phyloP scores from a whole-genome alignment of 306 rosid genomes.

The Begonia fuchsioides region DNA sequence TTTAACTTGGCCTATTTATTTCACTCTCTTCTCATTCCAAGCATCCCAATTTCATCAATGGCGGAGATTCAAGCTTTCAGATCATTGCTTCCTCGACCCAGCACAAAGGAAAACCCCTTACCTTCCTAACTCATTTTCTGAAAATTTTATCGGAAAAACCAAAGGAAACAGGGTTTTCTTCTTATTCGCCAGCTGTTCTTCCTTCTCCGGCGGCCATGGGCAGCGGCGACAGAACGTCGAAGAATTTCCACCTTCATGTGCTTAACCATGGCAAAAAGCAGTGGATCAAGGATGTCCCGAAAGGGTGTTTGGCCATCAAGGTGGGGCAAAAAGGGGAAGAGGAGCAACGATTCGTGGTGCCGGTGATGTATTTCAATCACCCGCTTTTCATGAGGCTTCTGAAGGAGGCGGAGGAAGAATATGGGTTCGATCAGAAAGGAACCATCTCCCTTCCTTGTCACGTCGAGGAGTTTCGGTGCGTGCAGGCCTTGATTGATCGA shows the following conservation, averaged over 20 bases:
- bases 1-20: too few relatives aligned
- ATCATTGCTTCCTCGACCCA: too few relatives aligned
- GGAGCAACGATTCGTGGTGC: constrained; percentile 66
- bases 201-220: background rate
- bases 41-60: too few relatives aligned
- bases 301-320: constrained; percentile 68
- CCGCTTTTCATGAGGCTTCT: constrained; percentile 68
- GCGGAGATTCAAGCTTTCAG: too few relatives aligned
- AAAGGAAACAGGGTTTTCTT: background rate
- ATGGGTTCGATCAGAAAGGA: constrained; percentile 78
- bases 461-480: constrained; percentile 53
- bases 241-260: constrained; percentile 24
- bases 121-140: background rate
- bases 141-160: background rate
- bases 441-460: constrained; percentile 81
- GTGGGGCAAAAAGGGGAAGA: constrained; percentile 60
- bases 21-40: too few relatives aligned
- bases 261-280: constrained; percentile 30
- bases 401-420: constrained; percentile 79
- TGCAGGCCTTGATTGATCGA: constrained; percentile 49
- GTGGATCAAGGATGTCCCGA: constrained; percentile 47
- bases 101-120: too few relatives aligned
- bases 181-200: background rate
- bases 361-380: constrained; percentile 66
- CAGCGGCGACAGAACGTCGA: background rate